Percentiles rank a stretch among this genome's conserved stretches.
Evolutionary conservation across 176 grass and related monocot species (phyloP).

Genomic region (Thinopyrum elongatum): DNA sequence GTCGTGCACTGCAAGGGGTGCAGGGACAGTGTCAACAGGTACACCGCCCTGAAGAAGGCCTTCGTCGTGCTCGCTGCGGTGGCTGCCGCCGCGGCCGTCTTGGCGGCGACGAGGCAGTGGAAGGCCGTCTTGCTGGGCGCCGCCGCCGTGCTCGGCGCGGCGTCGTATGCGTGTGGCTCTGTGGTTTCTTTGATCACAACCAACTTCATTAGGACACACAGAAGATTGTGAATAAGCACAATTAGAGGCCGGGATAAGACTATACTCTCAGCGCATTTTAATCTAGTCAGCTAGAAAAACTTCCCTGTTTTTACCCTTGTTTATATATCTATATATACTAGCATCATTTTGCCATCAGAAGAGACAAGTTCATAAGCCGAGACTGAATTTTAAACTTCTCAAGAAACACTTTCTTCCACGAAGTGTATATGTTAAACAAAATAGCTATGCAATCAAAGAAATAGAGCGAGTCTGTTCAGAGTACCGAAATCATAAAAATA

Average conservation of each 20-base stretch:
- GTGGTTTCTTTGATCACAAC: conserved; percentile 74
- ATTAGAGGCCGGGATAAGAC: neutral
- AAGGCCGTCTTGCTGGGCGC: conserved; percentile 45
- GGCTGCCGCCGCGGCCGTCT: conserved; percentile 44
- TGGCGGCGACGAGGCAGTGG: conserved; percentile 44
- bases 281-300: neutral
- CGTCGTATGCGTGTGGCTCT: conserved; percentile 45
- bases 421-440: too few species aligned
- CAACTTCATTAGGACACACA: conserved; percentile 80
- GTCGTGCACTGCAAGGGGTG: conserved; percentile 96
- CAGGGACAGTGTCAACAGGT: conserved; percentile 44
- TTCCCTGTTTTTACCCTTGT: neutral
- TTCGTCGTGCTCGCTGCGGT: conserved; percentile 35
- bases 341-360: neutral
- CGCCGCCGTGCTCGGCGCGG: conserved; percentile 43
- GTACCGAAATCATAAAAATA: neutral
- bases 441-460: neutral
- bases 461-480: neutral
- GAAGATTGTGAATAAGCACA: conserved; percentile 39
- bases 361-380: too few species aligned
- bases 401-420: neutral
- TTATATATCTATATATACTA: neutral
- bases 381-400: neutral
- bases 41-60: conserved; percentile 47
- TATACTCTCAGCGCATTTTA: neutral